Percentiles rank a stretch among this genome's conserved stretches.
Evolutionary conservation across 2,329 filamentous ascomycete genomes (phyloP).

Genomic region (Dothideomycetes sp.): DNA sequence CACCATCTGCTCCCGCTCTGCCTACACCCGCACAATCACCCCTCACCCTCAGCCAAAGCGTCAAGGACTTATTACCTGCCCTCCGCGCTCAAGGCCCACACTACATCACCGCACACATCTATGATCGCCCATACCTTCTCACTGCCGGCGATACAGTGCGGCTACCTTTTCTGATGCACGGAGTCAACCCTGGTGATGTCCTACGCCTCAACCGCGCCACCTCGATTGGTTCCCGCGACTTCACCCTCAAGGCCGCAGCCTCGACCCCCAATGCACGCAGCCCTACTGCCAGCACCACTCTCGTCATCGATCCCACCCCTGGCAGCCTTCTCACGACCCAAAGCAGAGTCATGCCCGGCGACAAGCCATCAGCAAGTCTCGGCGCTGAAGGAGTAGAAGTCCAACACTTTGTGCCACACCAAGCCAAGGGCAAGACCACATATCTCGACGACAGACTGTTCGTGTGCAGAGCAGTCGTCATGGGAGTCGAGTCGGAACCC

Average conservation of each 20-base stretch:
- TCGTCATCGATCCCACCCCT: constrained; percentile 17
- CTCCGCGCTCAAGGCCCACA: constrained; percentile 62
- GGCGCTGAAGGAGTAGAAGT: constrained; percentile 13
- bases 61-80: constrained; percentile 55
- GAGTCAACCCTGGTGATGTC: constrained; percentile 61
- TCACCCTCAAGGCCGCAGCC: constrained; percentile 65
- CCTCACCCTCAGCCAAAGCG: constrained; percentile 40
- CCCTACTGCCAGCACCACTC: constrained; percentile 13
- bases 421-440: constrained; percentile 23
- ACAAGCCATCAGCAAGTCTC: constrained; percentile 15
- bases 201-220: constrained; percentile 80
- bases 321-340: constrained; percentile 14
- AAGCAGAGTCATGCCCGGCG: constrained; percentile 15
- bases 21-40: constrained; percentile 21
- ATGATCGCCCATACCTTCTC: constrained; percentile 69
- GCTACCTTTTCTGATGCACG: constrained; percentile 38
- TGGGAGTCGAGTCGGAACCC: constrained; percentile 67
- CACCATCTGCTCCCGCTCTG: constrained; percentile 10
- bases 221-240: constrained; percentile 75
- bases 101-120: constrained; percentile 72
- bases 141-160: constrained; percentile 43
- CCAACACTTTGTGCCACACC: constrained; percentile 27
- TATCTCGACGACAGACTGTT: constrained; percentile 77
- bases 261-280: constrained; percentile 31
- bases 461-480: constrained; percentile 72